Evolutionary conservation across 2,329 filamentous ascomycete species (phyloP).

Genomic region (Seiridium cupressi): DNA sequence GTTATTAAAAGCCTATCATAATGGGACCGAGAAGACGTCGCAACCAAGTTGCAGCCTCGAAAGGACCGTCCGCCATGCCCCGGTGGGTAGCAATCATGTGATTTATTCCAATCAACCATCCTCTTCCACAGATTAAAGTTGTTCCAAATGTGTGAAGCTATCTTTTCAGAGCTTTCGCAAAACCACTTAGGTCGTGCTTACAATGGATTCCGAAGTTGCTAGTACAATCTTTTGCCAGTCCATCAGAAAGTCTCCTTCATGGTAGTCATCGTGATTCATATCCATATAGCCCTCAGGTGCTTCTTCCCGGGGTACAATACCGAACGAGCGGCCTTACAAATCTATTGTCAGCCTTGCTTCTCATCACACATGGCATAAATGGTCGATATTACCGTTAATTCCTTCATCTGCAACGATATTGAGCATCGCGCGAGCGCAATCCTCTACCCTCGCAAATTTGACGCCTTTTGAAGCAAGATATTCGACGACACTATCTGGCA

Average conservation of each 20-base stretch:
- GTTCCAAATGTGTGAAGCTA: no score
- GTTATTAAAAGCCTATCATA: no score
- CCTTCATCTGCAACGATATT: neutral
- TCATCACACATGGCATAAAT: no score
- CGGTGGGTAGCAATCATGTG: no score
- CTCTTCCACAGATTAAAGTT: no score
- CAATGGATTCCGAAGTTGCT: neutral
- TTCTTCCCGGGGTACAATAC: neutral
- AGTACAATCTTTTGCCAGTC: neutral
- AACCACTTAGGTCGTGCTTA: neutral
- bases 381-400: neutral
- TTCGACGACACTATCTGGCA: neutral
- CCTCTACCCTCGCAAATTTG: neutral
- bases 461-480: neutral
- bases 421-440: neutral
- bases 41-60: no score
- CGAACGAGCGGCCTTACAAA: neutral
- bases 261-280: neutral
- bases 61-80: no score
- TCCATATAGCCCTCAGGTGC: constrained; percentile 1
- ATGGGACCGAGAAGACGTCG: no score
- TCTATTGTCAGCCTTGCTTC: no score
- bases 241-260: neutral
- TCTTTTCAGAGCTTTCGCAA: no score
- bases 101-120: no score